phyloP scores from a whole-genome alignment of 2,329 filamentous ascomycete species.

The Aspergillus versicolor region DNA sequence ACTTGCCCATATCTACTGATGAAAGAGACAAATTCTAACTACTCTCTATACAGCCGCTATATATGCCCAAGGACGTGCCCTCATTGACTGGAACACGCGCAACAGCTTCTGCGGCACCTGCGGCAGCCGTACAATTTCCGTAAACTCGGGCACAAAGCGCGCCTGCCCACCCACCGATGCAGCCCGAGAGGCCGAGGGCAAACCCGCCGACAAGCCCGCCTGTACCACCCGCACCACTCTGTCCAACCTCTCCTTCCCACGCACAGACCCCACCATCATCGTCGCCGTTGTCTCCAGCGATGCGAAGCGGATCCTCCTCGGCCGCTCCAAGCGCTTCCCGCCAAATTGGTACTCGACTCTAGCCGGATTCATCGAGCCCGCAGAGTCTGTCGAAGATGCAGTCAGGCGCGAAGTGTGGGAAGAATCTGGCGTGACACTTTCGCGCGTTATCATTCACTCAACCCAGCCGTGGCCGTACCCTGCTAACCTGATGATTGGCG shows the following conservation, averaged over 20 bases:
- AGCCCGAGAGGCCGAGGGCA: constrained; percentile 30
- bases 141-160: constrained; percentile 47
- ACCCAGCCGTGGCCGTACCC: constrained; percentile 89
- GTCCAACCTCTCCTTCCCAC: constrained; percentile 87
- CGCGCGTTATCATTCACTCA: constrained; percentile 76
- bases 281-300: constrained; percentile 85
- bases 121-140: constrained; percentile 70
- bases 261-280: constrained; percentile 93
- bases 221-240: constrained; percentile 82
- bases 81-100: constrained; percentile 91
- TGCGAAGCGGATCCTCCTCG: constrained; percentile 74
- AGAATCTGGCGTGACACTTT: constrained; percentile 74
- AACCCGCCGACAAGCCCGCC: constrained; percentile 53
- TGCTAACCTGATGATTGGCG: constrained; percentile 80
- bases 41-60: constrained; percentile 66
- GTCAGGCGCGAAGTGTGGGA: constrained; percentile 84
- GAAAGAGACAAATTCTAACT: not conserved
- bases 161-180: constrained; percentile 45
- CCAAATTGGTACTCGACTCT: constrained; percentile 84
- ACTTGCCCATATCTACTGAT: not conserved
- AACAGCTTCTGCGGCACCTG: constrained; percentile 92
- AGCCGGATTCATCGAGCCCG: constrained; percentile 81
- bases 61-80: constrained; percentile 81
- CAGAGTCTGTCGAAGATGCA: constrained; percentile 81
- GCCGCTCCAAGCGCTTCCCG: constrained; percentile 81